Conservation (phyloP, 2,329 filamentous ascomycete species). For the Zarea fungicola region DNA sequence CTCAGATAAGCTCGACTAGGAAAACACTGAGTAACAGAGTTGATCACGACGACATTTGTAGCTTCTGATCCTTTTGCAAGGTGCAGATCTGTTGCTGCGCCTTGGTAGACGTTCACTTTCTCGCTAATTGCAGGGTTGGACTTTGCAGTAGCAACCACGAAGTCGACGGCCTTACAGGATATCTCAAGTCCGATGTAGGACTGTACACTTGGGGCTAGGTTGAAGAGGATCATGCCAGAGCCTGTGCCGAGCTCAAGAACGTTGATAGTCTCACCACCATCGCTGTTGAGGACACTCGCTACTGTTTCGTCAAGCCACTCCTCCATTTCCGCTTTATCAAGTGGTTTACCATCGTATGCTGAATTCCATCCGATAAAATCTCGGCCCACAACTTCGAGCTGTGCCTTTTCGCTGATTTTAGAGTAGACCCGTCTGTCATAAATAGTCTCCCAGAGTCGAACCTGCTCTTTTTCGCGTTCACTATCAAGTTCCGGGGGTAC, state of each 20-base stretch:
- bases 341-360: conserved; percentile 24
- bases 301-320: conserved; percentile 30
- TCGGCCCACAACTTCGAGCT: no score
- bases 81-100: conserved; percentile 18
- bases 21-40: conserved; percentile 17
- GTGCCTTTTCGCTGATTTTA: no score
- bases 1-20: conserved; percentile 8
- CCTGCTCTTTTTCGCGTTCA: no score
- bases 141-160: conserved; percentile 16
- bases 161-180: conserved; percentile 18
- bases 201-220: conserved; percentile 17
- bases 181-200: conserved; percentile 26
- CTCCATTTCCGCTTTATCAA: conserved; percentile 25
- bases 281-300: conserved; percentile 14
- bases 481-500: no score
- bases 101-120: conserved; percentile 17
- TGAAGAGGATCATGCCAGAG: conserved; percentile 28
- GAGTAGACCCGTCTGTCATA: no score
- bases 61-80: no score
- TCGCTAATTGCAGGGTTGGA: conserved; percentile 9
- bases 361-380: conserved; percentile 30
- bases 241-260: conserved; percentile 28
- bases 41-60: conserved; percentile 20
- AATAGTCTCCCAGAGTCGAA: no score
- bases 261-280: conserved; percentile 12